Conservation (phyloP, 2,329 filamentous ascomycete species). For the Calonectria hongkongensis region DNA sequence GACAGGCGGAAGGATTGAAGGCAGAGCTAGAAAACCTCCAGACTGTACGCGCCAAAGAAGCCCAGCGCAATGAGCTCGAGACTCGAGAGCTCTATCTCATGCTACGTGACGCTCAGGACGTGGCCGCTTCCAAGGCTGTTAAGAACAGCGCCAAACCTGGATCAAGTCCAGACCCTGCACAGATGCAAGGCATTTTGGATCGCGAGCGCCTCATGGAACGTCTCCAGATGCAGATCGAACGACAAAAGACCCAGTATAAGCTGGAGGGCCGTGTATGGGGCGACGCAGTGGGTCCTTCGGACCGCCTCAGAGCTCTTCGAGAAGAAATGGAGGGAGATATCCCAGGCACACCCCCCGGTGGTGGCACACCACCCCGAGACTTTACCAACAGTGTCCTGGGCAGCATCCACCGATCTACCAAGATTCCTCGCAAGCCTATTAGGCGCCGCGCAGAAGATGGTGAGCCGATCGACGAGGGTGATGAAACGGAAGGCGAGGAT, state of each 20-base stretch:
- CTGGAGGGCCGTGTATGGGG: slow-evolving; percentile 95
- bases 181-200: slow-evolving; percentile 94
- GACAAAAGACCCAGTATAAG: slow-evolving; percentile 98
- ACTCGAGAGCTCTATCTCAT: slow-evolving; percentile 98
- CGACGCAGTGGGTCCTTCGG: slow-evolving; percentile 88
- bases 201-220: slow-evolving; percentile 94
- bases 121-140: slow-evolving; percentile 88
- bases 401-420: slow-evolving; percentile 78
- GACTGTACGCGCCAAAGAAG: slow-evolving; percentile 89
- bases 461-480: slow-evolving; percentile 70
- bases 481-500: slow-evolving; percentile 69
- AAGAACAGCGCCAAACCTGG: slow-evolving; percentile 72
- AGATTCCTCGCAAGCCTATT: slow-evolving; percentile 73
- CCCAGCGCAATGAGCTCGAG: slow-evolving; percentile 96
- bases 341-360: slow-evolving; percentile 68
- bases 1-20: slow-evolving; percentile 91
- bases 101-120: slow-evolving; percentile 97
- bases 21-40: slow-evolving; percentile 92
- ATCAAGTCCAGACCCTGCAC: slow-evolving; percentile 79
- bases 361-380: slow-evolving; percentile 74
- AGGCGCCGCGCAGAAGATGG: slow-evolving; percentile 60
- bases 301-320: slow-evolving; percentile 91
- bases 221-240: slow-evolving; percentile 94
- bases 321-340: slow-evolving; percentile 90
- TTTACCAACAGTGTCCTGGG: slow-evolving; percentile 85